Conservation (phyloP, 371 early-diverging fungal species). For the Caulochytrium protostelioides region DNA sequence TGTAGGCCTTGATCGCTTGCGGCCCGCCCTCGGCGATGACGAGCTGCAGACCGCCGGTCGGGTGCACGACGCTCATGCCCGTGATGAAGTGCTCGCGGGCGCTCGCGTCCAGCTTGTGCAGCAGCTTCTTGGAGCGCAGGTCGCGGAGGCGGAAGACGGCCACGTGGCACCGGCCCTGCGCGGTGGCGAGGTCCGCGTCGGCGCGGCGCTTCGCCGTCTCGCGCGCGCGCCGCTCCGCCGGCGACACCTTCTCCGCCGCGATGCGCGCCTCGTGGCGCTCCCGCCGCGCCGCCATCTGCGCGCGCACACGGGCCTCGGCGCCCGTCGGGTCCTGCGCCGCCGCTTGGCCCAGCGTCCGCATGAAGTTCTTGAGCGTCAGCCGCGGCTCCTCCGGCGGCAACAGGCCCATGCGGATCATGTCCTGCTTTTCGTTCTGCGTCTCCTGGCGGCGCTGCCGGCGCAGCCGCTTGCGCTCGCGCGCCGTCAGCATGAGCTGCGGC, state of each 20-base stretch:
- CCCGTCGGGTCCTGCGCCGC: slow-evolving; percentile 82
- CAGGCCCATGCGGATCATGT: slow-evolving; percentile 78
- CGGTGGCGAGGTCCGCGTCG: too few relatives aligned
- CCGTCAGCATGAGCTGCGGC: slow-evolving; percentile 67
- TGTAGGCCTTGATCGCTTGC: slow-evolving; percentile 69
- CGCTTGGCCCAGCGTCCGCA: slow-evolving; percentile 75
- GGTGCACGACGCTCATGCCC: slow-evolving; percentile 52
- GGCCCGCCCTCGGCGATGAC: slow-evolving; percentile 88
- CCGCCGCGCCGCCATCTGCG: slow-evolving; percentile 63
- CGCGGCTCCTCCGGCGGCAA: slow-evolving; percentile 81
- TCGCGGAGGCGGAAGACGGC: slow-evolving; percentile 64
- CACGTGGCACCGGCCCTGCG: slow-evolving; percentile 33
- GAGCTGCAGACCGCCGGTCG: too few relatives aligned
- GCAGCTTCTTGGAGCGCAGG: slow-evolving; percentile 48
- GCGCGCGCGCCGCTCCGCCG: slow-evolving; percentile 64
- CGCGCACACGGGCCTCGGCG: slow-evolving; percentile 67
- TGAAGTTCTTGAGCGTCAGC: slow-evolving; percentile 75
- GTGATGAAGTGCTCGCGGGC: slow-evolving; percentile 64
- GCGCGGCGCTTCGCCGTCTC: slow-evolving; percentile 42
- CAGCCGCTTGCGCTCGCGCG: slow-evolving; percentile 64
- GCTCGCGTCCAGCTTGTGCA: slow-evolving; percentile 73
- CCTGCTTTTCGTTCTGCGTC: slow-evolving; percentile 72
- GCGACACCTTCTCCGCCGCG: slow-evolving; percentile 59
- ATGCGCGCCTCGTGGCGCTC: slow-evolving; percentile 56
- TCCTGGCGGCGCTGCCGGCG: slow-evolving; percentile 71